Evolutionary conservation across 805 yeast genomes (phyloP).

Genomic region (Hanseniaspora taiwanica): DNA sequence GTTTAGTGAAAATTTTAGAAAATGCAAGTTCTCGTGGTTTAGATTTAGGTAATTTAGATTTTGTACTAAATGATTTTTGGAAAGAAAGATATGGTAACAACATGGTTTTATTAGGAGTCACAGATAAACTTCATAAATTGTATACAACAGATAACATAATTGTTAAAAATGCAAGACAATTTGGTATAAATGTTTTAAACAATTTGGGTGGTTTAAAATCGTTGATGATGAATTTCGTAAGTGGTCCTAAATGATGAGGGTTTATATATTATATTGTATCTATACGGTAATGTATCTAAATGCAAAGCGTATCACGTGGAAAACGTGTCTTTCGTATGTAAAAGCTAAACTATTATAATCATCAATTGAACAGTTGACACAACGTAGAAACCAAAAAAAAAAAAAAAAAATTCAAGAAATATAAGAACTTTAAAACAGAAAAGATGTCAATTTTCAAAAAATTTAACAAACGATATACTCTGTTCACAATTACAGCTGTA

Average conservation of each 20-base stretch:
- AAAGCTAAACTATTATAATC: too few species aligned
- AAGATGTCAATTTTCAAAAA: too few species aligned
- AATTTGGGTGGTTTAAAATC: slow-evolving; percentile 52
- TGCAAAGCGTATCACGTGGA: too few species aligned
- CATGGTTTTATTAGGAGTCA: slow-evolving; percentile 71
- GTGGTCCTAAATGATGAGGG: slow-evolving; percentile 23
- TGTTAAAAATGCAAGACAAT: slow-evolving; percentile 56
- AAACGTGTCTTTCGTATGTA: too few species aligned
- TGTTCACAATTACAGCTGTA: too few species aligned
- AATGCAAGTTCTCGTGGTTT: slow-evolving; percentile 62
- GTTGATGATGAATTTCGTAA: slow-evolving; percentile 46
- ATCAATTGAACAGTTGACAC: too few species aligned
- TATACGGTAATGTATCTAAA: too few species aligned
- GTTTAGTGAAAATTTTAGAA: slow-evolving; percentile 57
- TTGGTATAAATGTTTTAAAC: slow-evolving; percentile 65
- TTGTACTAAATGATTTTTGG: slow-evolving; percentile 80
- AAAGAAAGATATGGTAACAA: slow-evolving; percentile 70
- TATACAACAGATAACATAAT: slow-evolving; percentile 66
- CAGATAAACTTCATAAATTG: slow-evolving; percentile 83
- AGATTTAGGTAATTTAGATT: slow-evolving; percentile 62
- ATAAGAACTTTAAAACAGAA: too few species aligned
- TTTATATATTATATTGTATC: too few species aligned
- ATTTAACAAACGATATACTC: too few species aligned
- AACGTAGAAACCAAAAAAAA: too few species aligned
- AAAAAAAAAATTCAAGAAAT: too few species aligned